phyloP scores from a whole-genome alignment of 1,284 basidiomycete species.

The Rhodotorula sp. region DNA sequence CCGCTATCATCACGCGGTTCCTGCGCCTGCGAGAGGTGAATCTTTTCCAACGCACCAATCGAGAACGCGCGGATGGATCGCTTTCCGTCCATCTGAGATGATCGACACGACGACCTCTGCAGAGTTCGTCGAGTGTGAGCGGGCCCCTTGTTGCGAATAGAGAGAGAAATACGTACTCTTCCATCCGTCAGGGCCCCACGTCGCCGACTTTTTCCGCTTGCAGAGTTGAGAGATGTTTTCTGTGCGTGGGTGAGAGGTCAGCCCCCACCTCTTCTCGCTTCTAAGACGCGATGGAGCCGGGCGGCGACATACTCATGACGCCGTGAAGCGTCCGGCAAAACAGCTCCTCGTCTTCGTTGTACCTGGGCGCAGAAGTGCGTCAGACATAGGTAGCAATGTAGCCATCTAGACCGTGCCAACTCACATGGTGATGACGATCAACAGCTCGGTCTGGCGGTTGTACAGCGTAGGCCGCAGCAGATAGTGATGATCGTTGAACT shows the following conservation, averaged over 20 bases:
- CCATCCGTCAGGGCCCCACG: slow-evolving; percentile 96
- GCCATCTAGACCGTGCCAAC: background rate
- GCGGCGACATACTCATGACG: slow-evolving; percentile 64
- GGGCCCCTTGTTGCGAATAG: background rate
- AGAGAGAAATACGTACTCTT: slow-evolving; percentile 65
- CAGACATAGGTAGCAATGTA: background rate
- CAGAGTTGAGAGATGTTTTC: slow-evolving; percentile 66
- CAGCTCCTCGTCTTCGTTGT: slow-evolving; percentile 88
- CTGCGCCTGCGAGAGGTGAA: background rate
- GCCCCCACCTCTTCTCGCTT: too few species aligned
- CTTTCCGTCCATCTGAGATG: slow-evolving; percentile 89
- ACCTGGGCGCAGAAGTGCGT: slow-evolving; percentile 47
- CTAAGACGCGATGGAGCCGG: too few species aligned
- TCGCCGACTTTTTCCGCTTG: slow-evolving; percentile 85
- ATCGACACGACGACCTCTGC: slow-evolving; percentile 87
- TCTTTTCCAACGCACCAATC: slow-evolving; percentile 62
- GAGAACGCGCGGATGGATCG: slow-evolving; percentile 86
- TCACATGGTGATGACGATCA: slow-evolving; percentile 13
- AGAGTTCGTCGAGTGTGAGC: background rate
- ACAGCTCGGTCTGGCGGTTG: slow-evolving; percentile 71
- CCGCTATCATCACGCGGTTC: background rate
- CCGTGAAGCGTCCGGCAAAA: slow-evolving; percentile 94
- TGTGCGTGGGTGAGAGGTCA: slow-evolving; percentile 10
- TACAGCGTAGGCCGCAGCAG: slow-evolving; percentile 79
- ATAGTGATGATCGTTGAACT: slow-evolving; percentile 78